These are phyloP conservation scores for Candida sanyaensis DNA, from an alignment of 1,139 yeast genomes.

Conservation along the genomic window DNA sequence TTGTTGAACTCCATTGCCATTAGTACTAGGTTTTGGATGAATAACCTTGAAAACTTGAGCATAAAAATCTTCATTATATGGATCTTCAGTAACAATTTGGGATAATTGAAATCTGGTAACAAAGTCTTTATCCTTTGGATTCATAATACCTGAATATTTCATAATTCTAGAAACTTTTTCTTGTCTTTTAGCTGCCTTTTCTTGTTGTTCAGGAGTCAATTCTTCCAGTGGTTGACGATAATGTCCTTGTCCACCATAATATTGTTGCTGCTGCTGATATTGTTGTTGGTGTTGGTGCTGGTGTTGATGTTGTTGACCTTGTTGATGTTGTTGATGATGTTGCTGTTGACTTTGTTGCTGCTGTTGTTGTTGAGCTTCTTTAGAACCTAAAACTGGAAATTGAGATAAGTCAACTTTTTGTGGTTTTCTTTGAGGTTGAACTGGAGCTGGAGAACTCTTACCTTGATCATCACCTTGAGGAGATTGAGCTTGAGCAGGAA, in stretches of 20 bases:
- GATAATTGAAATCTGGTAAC: conserved; percentile 93
- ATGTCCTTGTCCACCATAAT: conserved; percentile 18
- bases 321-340: conserved; percentile 23
- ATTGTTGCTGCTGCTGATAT: conserved; percentile 14
- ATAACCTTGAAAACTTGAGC: conserved; percentile 91
- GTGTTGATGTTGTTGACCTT: conserved; percentile 18
- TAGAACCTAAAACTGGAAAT: conserved; percentile 54
- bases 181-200: conserved; percentile 66
- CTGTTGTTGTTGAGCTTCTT: conserved; percentile 24
- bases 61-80: conserved; percentile 95
- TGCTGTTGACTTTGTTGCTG: conserved; percentile 13
- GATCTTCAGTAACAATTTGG: conserved; percentile 96
- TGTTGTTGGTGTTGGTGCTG: conserved; percentile 11
- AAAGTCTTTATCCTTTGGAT: conserved; percentile 94
- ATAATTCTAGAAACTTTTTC: conserved; percentile 78
- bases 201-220: conserved; percentile 50
- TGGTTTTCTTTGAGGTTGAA: conserved; percentile 11
- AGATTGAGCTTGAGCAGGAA: conserved; percentile 8
- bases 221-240: conserved; percentile 27
- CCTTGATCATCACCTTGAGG: conserved; percentile 10
- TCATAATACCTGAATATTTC: conserved; percentile 91
- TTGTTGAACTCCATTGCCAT: conserved; percentile 38
- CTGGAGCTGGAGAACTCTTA: neutral
- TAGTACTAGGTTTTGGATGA: conserved; percentile 50
- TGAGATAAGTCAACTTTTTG: conserved; percentile 44